phyloP scores from a whole-genome alignment of 192 early-diverging fungal species.

The Podila minutissima region DNA sequence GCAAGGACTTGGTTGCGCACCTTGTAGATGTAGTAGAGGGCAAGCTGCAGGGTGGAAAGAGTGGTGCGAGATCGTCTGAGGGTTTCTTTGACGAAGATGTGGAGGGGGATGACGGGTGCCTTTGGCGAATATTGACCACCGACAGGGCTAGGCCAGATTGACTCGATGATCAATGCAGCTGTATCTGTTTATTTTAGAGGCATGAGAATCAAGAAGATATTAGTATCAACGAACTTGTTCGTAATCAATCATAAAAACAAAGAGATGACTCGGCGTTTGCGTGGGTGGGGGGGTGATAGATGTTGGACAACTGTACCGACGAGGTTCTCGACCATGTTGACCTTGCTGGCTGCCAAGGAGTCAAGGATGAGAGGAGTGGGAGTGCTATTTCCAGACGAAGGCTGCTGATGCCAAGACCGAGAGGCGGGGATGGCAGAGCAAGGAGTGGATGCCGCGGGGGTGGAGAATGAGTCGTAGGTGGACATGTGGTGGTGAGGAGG shows the following conservation, averaged over 20 bases:
- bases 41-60: slow-evolving; percentile 76
- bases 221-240: too few species aligned
- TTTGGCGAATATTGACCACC: slow-evolving; percentile 46
- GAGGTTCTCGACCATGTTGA: slow-evolving; percentile 4
- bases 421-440: background rate
- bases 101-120: slow-evolving; percentile 60
- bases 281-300: background rate
- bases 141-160: slow-evolving; percentile 56
- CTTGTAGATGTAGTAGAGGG: slow-evolving; percentile 74
- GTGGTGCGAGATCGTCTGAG: slow-evolving; percentile 73
- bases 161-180: slow-evolving; percentile 72
- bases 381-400: background rate
- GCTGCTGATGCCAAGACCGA: slow-evolving; percentile 3
- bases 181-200: slow-evolving; percentile 53
- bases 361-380: background rate
- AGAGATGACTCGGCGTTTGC: background rate
- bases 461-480: background rate
- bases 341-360: slow-evolving; percentile 10
- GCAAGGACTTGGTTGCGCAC: slow-evolving; percentile 58
- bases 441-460: background rate
- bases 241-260: too few species aligned
- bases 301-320: background rate
- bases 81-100: slow-evolving; percentile 72
- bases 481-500: background rate
- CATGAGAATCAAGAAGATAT: too few species aligned